Conservation (phyloP, 2,329 filamentous ascomycete genomes). For the Scorias spongiosa region DNA sequence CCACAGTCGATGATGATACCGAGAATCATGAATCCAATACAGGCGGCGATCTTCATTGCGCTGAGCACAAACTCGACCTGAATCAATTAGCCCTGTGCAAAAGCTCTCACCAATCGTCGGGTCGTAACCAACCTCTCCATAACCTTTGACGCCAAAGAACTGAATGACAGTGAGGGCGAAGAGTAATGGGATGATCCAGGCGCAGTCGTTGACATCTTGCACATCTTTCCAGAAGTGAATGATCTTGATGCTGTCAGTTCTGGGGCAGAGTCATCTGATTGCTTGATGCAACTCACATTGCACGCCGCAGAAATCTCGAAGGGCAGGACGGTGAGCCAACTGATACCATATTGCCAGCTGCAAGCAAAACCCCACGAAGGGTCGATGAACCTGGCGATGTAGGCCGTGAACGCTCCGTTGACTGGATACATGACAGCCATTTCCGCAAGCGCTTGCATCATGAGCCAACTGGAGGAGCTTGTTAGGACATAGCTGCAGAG, state of each 20-base stretch:
- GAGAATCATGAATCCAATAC: conserved; percentile 47
- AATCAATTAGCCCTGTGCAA: neutral
- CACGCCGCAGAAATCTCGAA: conserved; percentile 18
- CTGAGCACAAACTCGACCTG: conserved; percentile 5
- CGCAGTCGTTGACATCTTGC: conserved; percentile 6
- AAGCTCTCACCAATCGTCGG: neutral
- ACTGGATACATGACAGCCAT: conserved; percentile 83
- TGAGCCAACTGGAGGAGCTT: neutral
- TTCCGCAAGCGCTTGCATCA: conserved; percentile 71
- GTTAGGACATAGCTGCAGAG: neutral
- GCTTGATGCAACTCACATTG: neutral
- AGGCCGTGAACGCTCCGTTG: conserved; percentile 50
- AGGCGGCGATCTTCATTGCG: conserved; percentile 21
- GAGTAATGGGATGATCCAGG: conserved; percentile 13
- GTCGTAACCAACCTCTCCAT: neutral
- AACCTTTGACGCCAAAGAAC: conserved; percentile 12
- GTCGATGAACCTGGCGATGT: conserved; percentile 30
- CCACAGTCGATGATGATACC: conserved; percentile 43
- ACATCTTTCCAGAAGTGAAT: neutral
- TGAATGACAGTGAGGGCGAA: conserved; percentile 11
- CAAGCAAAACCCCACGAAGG: conserved; percentile 20
- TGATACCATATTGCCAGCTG: conserved; percentile 18
- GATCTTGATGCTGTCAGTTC: neutral
- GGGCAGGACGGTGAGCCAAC: conserved; percentile 17
- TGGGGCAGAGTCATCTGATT: neutral